Percentiles rank a stretch among this genome's conserved stretches.
Evolutionary conservation across 2,329 filamentous ascomycete genomes (phyloP).

Genomic region (Talaromyces amestolkiae): DNA sequence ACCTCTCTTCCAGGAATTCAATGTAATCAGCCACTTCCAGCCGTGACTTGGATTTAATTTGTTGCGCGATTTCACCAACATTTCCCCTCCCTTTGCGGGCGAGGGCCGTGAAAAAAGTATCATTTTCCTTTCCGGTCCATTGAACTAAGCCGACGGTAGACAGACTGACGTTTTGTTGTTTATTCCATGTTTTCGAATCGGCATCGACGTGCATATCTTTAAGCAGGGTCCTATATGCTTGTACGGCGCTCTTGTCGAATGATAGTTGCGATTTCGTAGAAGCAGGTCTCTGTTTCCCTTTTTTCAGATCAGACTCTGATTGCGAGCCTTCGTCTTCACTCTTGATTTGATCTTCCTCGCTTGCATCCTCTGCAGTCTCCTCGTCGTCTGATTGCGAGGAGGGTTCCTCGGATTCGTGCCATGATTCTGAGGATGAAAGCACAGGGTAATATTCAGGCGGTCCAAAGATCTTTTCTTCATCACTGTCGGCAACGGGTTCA

Average conservation of each 20-base stretch:
- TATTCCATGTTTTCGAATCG: neutral
- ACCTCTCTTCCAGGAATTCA: conserved; percentile 53
- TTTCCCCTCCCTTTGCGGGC: conserved; percentile 63
- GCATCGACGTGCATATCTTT: conserved; percentile 47
- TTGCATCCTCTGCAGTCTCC: neutral
- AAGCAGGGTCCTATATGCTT: conserved; percentile 51
- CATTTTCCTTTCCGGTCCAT: conserved; percentile 73
- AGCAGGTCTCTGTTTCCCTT: neutral
- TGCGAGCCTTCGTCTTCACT: neutral
- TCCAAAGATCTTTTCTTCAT: neutral
- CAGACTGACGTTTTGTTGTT: neutral
- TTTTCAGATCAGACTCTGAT: conserved; percentile 2
- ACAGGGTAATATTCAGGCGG: neutral
- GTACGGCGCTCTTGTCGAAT: conserved; percentile 28
- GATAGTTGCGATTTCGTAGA: neutral
- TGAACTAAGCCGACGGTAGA: conserved; percentile 42
- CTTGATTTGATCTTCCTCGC: neutral
- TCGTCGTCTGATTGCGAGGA: conserved; percentile 1
- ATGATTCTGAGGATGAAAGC: conserved; percentile 5
- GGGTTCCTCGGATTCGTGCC: conserved; percentile 3
- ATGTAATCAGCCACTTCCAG: conserved; percentile 73
- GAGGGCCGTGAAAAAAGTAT: conserved; percentile 64
- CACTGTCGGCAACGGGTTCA: conserved; percentile 10
- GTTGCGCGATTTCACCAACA: conserved; percentile 59
- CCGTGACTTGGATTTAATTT: conserved; percentile 68